Percentiles rank a stretch among this genome's conserved stretches.
Conservation (phyloP, 192 early-diverging fungal genomes). For the Coemansia pectinata region DNA sequence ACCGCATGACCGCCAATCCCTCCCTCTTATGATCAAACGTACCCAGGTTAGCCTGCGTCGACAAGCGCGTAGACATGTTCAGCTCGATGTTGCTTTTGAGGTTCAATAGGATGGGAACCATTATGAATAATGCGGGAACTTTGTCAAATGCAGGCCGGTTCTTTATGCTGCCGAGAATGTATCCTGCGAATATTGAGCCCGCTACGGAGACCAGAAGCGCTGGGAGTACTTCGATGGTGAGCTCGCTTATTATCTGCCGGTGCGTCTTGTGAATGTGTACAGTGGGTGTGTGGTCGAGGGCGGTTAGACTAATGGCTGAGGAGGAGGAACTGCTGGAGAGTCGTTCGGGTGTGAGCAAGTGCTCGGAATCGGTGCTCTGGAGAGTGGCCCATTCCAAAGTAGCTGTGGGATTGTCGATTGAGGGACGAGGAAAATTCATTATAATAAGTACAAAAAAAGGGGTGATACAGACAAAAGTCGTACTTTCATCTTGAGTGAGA, state of each 20-base stretch:
- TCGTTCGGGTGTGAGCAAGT: background rate
- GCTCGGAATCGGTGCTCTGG: background rate
- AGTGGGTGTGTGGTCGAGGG: background rate
- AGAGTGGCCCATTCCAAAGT: background rate
- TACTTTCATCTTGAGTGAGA: no score
- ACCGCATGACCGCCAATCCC: constrained; percentile 61
- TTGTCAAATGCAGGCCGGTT: constrained; percentile 68
- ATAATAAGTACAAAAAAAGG: constrained; percentile 1
- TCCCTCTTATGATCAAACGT: constrained; percentile 58
- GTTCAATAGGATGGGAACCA: constrained; percentile 83
- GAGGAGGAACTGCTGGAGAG: background rate
- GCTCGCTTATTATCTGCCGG: constrained; percentile 26
- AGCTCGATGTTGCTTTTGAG: constrained; percentile 92
- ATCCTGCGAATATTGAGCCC: constrained; percentile 71
- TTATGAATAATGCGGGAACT: constrained; percentile 77
- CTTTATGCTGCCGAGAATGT: constrained; percentile 67
- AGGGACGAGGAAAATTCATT: background rate
- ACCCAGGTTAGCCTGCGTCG: constrained; percentile 73
- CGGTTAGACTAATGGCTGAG: background rate
- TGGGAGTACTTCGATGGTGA: constrained; percentile 59
- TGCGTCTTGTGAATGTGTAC: constrained; percentile 13
- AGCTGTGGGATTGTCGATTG: background rate
- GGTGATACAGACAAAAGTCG: no score
- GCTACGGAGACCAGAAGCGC: constrained; percentile 69
- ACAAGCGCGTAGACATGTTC: constrained; percentile 84